Percentiles rank a stretch among this genome's conserved stretches.
These are phyloP conservation scores for Aspergillus sp. DNA, from an alignment of 2,329 filamentous ascomycete genomes.

Conservation along the genomic window DNA sequence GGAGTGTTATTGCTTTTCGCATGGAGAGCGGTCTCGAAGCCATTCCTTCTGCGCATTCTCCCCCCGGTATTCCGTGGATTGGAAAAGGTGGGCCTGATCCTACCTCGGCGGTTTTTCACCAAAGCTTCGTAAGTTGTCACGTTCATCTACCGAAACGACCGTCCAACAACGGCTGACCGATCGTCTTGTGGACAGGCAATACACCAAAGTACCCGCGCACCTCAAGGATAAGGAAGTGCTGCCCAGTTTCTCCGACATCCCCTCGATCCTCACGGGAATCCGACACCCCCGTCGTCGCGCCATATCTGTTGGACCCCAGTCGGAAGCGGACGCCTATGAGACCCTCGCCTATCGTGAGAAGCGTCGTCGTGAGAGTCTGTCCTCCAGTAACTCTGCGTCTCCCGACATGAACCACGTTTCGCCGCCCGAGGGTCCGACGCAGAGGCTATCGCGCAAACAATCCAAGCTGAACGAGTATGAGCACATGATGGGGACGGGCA, in stretches of 20 bases:
- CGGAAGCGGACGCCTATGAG: conserved; percentile 94
- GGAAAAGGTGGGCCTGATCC: conserved; percentile 72
- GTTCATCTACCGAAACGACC: neutral
- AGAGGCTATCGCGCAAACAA: conserved; percentile 44
- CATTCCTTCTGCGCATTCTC: conserved; percentile 70
- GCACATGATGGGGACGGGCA: conserved; percentile 70
- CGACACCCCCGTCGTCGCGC: conserved; percentile 75
- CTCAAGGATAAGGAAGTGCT: conserved; percentile 83
- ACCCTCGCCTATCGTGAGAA: conserved; percentile 86
- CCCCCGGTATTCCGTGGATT: conserved; percentile 86
- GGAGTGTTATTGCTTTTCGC: conserved; percentile 82
- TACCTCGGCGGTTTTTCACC: conserved; percentile 88
- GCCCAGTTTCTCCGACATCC: conserved; percentile 83
- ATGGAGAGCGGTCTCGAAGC: conserved; percentile 90
- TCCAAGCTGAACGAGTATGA: conserved; percentile 64
- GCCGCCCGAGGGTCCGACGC: conserved; percentile 30
- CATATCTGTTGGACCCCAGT: conserved; percentile 90
- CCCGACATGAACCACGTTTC: conserved; percentile 3
- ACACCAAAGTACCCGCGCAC: conserved; percentile 75
- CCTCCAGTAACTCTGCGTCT: conserved; percentile 28
- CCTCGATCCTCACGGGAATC: conserved; percentile 76
- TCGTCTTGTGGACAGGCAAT: conserved; percentile 42
- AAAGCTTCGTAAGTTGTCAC: conserved; percentile 64
- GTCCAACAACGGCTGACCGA: neutral
- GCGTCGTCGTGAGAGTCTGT: conserved; percentile 59